Percentiles rank a stretch among this genome's conserved stretches.
These are phyloP conservation scores for Pyrus hybrid DNA, from an alignment of 331 rosid genomes.

Conservation along the genomic window DNA sequence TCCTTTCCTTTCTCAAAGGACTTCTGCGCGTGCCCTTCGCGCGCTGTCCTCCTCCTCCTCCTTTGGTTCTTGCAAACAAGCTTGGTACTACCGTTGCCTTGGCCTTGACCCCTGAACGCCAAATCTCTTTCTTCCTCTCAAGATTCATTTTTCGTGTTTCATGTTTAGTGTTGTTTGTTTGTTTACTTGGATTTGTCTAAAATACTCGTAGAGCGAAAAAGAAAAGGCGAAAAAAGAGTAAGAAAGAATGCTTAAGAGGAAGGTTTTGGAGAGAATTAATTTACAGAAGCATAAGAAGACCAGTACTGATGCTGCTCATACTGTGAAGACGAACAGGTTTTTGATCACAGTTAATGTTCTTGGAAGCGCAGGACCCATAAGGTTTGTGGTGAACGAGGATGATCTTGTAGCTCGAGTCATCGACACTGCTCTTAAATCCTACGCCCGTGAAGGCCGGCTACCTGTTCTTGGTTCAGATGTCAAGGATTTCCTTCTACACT, in stretches of 20 bases:
- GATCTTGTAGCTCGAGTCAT: conserved; percentile 47
- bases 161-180: neutral
- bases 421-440: conserved; percentile 39
- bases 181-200: conserved; percentile 4
- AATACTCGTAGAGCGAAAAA: neutral
- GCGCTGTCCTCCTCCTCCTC: conserved; percentile 13
- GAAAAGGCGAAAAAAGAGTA: neutral
- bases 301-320: neutral
- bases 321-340: conserved; percentile 24
- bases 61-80: conserved; percentile 27
- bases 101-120: conserved; percentile 35
- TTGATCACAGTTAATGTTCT: conserved; percentile 46
- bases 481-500: conserved; percentile 40
- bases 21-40: conserved; percentile 1
- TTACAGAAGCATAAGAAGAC: conserved; percentile 15
- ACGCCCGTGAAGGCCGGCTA: conserved; percentile 59
- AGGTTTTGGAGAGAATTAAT: conserved; percentile 12
- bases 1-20: neutral
- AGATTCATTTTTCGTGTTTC: neutral
- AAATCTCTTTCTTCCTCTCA: neutral
- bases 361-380: conserved; percentile 68
- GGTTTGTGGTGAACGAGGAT: conserved; percentile 54
- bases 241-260: conserved; percentile 14
- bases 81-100: conserved; percentile 41
- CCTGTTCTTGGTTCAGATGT: conserved; percentile 54